Evolutionary conservation across 495 filamentous ascomycete species (phyloP), one percentile per base, ranked within the genome.

Genomic region (Aspergillus nidulans): DNA sequence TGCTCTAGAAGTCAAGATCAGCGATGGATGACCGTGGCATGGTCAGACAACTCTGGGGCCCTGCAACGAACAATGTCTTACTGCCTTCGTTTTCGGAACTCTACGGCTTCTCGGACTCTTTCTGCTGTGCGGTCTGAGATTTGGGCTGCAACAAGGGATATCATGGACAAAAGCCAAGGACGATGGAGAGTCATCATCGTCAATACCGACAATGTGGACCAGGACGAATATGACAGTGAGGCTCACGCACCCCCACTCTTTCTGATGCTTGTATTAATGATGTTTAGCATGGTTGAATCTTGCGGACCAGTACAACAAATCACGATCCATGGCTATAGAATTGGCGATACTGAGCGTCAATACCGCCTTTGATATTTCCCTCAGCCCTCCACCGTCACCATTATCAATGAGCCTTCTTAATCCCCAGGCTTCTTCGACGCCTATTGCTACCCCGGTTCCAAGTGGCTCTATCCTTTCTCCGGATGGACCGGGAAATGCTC

Each of bases 1-100:
- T 96, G 92, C 64, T 86, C 87, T 0, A 83, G 85, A 56, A 92
- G 89, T 64, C 72, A 85, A 25, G 90, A 94, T 63, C 85, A 88
- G 43, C 81, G 88, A 16, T 99, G 95, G 95, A 68, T 97, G 42
- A 86, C 86, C 1, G 91, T 85, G 4, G 88, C 88, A n/a, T 99
- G 95, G 95, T 89, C 88, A 1, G 91, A 97, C 68, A 91, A 83
- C 60, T 80, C 76, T 21, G 95, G 94, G 0, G 81, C 75, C 38
- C 79, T 88, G 53, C 90, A 95, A 65, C 85, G 81, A 58, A 88
- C 77, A 4, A 85, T 88, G 25, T 89, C 89, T 1, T 95, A 95
- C 68, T 88, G 88, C 60, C 74, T 95, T 4, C 84, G 84, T 19
- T 81, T 83, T 60, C 82, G 85, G 57, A 80, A 81, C 24, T 79